These are phyloP conservation scores for Ramalina peruviana DNA, from an alignment of 495 filamentous ascomycete genomes.

Conservation along the genomic window DNA sequence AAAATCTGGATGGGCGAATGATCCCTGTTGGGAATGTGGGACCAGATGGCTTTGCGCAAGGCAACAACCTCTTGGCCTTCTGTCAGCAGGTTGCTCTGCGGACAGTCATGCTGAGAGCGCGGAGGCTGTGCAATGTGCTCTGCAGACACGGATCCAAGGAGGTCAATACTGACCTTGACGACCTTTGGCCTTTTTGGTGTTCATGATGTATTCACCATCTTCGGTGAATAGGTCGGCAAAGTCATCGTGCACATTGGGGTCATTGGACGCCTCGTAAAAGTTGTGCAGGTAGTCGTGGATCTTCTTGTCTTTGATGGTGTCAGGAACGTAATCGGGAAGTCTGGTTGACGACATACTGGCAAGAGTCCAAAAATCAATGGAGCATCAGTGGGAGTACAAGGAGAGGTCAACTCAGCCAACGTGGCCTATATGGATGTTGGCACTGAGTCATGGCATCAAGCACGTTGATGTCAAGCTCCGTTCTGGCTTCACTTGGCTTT, in stretches of 20 bases:
- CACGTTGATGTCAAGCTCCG: no score
- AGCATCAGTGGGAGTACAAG: no score
- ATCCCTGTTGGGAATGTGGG: constrained; percentile 6
- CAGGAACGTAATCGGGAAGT: constrained; percentile 1
- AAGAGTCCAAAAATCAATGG: no score
- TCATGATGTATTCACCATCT: constrained; percentile 5
- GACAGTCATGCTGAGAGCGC: background rate
- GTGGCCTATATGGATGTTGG: no score
- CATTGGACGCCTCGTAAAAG: constrained; percentile 6
- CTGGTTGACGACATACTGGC: background rate
- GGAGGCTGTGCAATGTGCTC: background rate
- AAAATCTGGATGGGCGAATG: constrained; percentile 7
- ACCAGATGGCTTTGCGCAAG: constrained; percentile 7
- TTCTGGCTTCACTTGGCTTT: no score
- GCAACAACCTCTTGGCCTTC: background rate
- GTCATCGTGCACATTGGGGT: constrained; percentile 1
- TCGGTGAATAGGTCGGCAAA: constrained; percentile 7
- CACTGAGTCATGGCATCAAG: no score
- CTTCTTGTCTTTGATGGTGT: constrained; percentile 3
- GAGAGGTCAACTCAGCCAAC: no score
- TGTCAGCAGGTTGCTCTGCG: no score
- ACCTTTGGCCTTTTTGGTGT: constrained; percentile 5
- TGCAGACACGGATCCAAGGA: background rate
- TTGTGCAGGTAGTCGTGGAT: constrained; percentile 2
- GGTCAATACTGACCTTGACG: background rate